Percentiles rank a stretch among this genome's conserved stretches.
Evolutionary conservation across 2,329 filamentous ascomycete species (phyloP).

Genomic region (Fusarium sp.): DNA sequence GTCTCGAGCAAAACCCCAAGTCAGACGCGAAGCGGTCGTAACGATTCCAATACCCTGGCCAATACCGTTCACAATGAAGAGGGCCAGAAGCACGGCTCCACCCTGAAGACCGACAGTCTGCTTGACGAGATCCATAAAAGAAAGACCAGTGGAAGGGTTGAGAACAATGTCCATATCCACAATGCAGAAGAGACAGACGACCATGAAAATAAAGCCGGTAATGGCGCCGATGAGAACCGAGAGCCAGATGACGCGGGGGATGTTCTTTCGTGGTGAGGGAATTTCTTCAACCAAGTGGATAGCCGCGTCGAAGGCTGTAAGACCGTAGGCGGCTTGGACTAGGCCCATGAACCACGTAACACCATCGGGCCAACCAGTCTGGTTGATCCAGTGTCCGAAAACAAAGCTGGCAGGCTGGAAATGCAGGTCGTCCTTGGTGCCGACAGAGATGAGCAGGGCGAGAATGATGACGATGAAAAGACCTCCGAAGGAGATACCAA

Average conservation of each 20-base stretch:
- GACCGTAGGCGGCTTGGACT: conserved; percentile 68
- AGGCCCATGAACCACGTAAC: conserved; percentile 71
- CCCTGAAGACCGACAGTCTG: conserved; percentile 53
- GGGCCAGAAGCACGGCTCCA: conserved; percentile 60
- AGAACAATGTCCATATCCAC: conserved; percentile 60
- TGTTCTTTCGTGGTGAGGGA: conserved; percentile 64
- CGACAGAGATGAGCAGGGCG: conserved; percentile 66
- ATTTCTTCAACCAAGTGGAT: conserved; percentile 72
- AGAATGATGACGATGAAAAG: conserved; percentile 67
- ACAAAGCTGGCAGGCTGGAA: conserved; percentile 66
- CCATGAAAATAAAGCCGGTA: conserved; percentile 65
- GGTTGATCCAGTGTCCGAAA: conserved; percentile 63
- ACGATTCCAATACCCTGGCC: conserved; percentile 66
- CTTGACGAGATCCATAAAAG: conserved; percentile 64
- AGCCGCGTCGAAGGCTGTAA: conserved; percentile 67
- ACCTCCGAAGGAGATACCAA: conserved; percentile 65
- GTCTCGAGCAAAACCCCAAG: conserved; percentile 68
- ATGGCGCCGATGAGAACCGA: conserved; percentile 64
- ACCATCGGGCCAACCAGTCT: conserved; percentile 65
- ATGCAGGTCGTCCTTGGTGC: conserved; percentile 57
- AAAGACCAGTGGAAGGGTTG: conserved; percentile 56
- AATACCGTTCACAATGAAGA: conserved; percentile 69
- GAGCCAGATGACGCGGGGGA: conserved; percentile 65
- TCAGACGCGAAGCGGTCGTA: conserved; percentile 65
- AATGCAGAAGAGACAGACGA: conserved; percentile 65